These are phyloP conservation scores for Solanum ossicruentum DNA, from an alignment of 257 asterid genomes.

Conservation along the genomic window DNA sequence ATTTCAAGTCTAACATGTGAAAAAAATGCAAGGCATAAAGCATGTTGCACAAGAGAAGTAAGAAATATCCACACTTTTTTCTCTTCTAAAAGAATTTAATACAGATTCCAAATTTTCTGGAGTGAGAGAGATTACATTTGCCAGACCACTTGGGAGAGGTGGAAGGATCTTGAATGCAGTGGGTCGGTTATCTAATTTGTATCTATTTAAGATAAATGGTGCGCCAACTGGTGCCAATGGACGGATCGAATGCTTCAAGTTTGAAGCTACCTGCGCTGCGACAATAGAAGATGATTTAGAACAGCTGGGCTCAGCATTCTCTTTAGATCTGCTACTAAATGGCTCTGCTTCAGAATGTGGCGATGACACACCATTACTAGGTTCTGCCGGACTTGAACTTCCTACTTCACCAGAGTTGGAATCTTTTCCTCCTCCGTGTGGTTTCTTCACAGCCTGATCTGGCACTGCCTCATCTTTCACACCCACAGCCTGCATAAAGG, in stretches of 20 bases:
- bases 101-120: background rate
- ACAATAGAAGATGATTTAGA: conserved; percentile 21
- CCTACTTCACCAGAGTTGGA: conserved; percentile 29
- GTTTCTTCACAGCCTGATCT: conserved; percentile 31
- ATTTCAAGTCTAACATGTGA: background rate
- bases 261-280: conserved; percentile 25
- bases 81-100: background rate
- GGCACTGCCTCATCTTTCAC: conserved; percentile 39
- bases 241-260: conserved; percentile 35
- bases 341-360: conserved; percentile 16
- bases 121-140: conserved; percentile 37
- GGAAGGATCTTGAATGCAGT: conserved; percentile 64
- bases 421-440: conserved; percentile 25
- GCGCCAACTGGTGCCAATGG: conserved; percentile 41
- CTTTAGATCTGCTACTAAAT: conserved; percentile 22
- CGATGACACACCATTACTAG: conserved; percentile 16
- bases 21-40: background rate
- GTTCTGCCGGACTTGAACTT: conserved; percentile 16
- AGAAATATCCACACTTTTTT: background rate
- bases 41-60: background rate
- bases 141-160: conserved; percentile 76
- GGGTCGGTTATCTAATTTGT: conserved; percentile 91
- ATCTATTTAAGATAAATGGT: conserved; percentile 54
- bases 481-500: conserved; percentile 49
- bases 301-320: conserved; percentile 16